Percentiles rank a stretch among this genome's conserved stretches.
These are phyloP conservation scores for Sonneratia alba DNA, from an alignment of 345 rosid genomes.

Conservation along the genomic window DNA sequence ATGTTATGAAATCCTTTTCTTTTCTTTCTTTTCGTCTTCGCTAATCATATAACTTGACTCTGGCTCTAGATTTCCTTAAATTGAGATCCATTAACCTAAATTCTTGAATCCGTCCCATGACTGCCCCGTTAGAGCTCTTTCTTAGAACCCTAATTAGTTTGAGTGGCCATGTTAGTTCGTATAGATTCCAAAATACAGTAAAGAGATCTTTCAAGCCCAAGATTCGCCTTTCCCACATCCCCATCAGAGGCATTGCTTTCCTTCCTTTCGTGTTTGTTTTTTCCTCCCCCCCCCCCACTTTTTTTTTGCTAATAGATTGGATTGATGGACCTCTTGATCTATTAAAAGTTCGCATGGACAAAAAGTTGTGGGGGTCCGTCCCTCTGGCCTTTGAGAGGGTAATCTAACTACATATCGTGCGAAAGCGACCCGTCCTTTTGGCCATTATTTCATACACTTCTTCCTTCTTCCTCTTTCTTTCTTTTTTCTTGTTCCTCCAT, in stretches of 20 bases:
- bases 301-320: neutral
- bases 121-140: too few relatives aligned
- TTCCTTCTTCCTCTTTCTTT: neutral
- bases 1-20: too few relatives aligned
- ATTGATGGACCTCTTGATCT: neutral
- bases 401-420: neutral
- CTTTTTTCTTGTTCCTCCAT: too few relatives aligned
- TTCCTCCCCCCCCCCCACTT: neutral
- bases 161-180: too few relatives aligned
- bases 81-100: too few relatives aligned
- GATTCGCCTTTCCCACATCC: slow-evolving; percentile 5
- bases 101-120: too few relatives aligned
- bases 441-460: neutral
- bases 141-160: too few relatives aligned
- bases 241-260: neutral
- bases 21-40: too few relatives aligned
- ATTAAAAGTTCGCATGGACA: neutral
- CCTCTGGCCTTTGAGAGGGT: neutral
- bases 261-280: neutral
- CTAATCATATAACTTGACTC: too few relatives aligned
- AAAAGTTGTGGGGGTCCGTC: neutral
- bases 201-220: neutral
- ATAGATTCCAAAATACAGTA: neutral
- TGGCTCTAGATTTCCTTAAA: too few relatives aligned
- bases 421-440: neutral